A percentile compares a stretch with the other conserved stretches of the same genome.
phyloP scores from a whole-genome alignment of 1,284 basidiomycete species.

The Wallemia mellicola region DNA sequence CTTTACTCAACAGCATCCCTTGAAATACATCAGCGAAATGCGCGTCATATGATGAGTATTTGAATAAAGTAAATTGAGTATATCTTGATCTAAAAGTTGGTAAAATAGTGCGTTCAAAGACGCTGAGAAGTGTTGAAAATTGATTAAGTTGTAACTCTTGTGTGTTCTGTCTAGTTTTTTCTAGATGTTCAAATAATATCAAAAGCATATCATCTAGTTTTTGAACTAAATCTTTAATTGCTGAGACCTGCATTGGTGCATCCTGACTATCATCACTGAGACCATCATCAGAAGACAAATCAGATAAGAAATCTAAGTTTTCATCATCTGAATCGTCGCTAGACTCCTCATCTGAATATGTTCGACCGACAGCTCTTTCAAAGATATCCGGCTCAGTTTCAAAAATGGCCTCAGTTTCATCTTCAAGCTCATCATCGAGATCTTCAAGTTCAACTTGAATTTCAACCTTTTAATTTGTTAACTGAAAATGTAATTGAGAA shows the following conservation, averaged over 20 bases:
- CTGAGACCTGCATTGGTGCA: conserved; percentile 19
- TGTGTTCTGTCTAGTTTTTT: neutral
- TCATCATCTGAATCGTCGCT: conserved; percentile 7
- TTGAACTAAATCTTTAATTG: conserved; percentile 49
- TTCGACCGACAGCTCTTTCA: conserved; percentile 9
- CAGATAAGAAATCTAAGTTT: conserved; percentile 21
- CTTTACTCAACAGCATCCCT: conserved; percentile 64
- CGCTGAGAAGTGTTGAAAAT: conserved; percentile 62
- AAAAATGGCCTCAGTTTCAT: conserved; percentile 8
- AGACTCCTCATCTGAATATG: conserved; percentile 27
- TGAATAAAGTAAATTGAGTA: conserved; percentile 89
- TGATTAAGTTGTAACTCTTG: conserved; percentile 14
- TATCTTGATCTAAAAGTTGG: conserved; percentile 90
- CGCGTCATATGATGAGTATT: conserved; percentile 64
- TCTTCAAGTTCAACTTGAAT: conserved; percentile 89
- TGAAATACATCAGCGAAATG: conserved; percentile 79
- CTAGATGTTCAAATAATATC: conserved; percentile 29
- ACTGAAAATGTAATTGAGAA: neutral
- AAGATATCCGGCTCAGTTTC: conserved; percentile 8
- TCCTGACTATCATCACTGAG: conserved; percentile 26
- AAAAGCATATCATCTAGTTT: conserved; percentile 73
- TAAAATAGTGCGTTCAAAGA: conserved; percentile 77
- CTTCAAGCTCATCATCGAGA: conserved; percentile 35
- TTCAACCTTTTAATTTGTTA: conserved; percentile 36
- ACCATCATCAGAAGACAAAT: conserved; percentile 36